Base-by-base conservation (phyloP, 2,329 filamentous ascomycete genomes). In the Xylaria digitata region DNA sequence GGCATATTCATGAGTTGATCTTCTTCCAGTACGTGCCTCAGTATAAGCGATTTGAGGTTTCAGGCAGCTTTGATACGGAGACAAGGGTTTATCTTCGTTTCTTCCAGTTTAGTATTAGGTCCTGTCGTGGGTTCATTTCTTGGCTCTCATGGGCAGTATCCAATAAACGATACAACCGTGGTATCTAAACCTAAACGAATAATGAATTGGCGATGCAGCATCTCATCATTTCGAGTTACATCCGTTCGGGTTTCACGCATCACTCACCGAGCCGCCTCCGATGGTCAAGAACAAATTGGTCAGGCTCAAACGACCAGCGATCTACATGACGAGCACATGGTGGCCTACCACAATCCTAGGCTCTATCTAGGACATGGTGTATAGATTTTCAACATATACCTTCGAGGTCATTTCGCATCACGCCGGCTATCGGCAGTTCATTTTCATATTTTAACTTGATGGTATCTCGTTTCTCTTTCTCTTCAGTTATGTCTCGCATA, bases 231-330 rank as follows among this genome's bases (percentile, higher is more conserved):
- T 52, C 32, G 11, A 55, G 61, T 64, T 67, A 61, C 56, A 67
- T 67, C 61, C 45, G 32, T 55, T 57, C 56, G 52, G 61, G 49
- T 46, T 65, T 59, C 60, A 59, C 30, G 37, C 42, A 61, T 50
- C 61, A 67, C 60, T 67, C 65, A 67, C 65, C 65, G 65, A 67
- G 65, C 61, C 55, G 65, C 50, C 50, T 56, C 65, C 61, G 56
- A 57, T 23, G 55, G 42, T 61, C 52, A 45, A 61, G 42, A 56
- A 59, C 56, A 60, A 66, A 37, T 56, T 42, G 40, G 56, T 34
- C 56, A 23, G 50, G 37, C 49, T 62, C 26, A 34, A 52, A 62
- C 53, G 19, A 56, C n/a, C 11, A 15, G 23, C 45, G 21, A 40
- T 19, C 15, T 59, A 17, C 37, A 17, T 57, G 17, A 61, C n/a